Conservation (phyloP, 2,329 filamentous ascomycete genomes). For the Fusarium vanettenii region DNA sequence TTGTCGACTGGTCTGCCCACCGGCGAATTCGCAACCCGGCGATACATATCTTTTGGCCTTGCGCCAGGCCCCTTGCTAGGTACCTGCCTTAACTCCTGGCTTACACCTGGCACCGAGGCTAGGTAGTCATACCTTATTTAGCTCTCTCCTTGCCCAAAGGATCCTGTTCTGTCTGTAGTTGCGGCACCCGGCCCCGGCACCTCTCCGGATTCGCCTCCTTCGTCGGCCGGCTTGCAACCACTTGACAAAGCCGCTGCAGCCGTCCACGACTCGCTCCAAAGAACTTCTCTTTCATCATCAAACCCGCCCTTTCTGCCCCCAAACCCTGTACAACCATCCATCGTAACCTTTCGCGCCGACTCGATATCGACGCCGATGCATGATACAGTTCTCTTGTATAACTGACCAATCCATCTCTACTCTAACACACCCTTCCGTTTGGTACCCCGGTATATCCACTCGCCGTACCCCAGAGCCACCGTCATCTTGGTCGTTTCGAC, state of each 20-base stretch:
- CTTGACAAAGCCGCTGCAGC: constrained; percentile 30
- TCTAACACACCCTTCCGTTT: constrained; percentile 17
- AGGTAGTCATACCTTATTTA: constrained; percentile 20
- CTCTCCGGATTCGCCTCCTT: constrained; percentile 41
- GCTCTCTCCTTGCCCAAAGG: constrained; percentile 19
- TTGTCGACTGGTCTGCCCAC: constrained; percentile 35
- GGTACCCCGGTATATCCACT: constrained; percentile 5
- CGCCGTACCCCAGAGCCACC: neutral
- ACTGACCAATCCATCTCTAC: constrained; percentile 23
- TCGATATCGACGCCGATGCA: constrained; percentile 35
- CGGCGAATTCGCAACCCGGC: constrained; percentile 20
- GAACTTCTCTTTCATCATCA: constrained; percentile 22
- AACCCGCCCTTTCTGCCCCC: constrained; percentile 12
- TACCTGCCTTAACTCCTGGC: constrained; percentile 7
- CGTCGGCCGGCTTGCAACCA: constrained; percentile 33
- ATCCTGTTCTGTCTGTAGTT: constrained; percentile 19
- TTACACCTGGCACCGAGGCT: constrained; percentile 14
- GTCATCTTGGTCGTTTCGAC: constrained; percentile 9
- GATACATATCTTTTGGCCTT: constrained; percentile 27
- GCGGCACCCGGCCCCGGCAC: constrained; percentile 37
- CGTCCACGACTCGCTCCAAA: constrained; percentile 31
- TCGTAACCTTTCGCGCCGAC: constrained; percentile 7
- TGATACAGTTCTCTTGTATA: constrained; percentile 27
- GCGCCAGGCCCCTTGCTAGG: constrained; percentile 8
- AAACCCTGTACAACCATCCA: constrained; percentile 14